These are phyloP conservation scores for Lolium perenne DNA, from an alignment of 176 grass and related monocot genomes.

Conservation along the genomic window DNA sequence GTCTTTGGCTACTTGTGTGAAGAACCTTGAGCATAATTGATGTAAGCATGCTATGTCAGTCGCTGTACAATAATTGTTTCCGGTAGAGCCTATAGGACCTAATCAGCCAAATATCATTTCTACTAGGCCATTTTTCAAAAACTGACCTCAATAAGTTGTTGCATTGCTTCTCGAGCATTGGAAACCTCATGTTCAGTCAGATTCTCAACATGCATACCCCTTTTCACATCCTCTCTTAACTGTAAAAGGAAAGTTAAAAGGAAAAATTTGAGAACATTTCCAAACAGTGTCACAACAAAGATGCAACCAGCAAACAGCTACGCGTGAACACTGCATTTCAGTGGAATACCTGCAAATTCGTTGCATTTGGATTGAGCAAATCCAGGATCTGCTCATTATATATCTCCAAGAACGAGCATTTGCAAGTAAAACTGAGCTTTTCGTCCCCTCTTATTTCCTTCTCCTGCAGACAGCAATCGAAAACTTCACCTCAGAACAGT, in stretches of 20 bases:
- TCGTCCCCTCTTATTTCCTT: constrained; percentile 84
- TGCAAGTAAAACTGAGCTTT: constrained; percentile 92
- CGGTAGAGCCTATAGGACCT: neutral
- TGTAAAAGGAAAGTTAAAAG: constrained; percentile 44
- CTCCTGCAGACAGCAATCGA: constrained; percentile 62
- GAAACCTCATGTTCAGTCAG: constrained; percentile 82
- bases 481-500: constrained; percentile 23
- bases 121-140: neutral
- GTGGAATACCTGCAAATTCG: constrained; percentile 82
- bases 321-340: neutral
- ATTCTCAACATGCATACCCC: constrained; percentile 94
- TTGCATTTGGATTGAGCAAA: constrained; percentile 79
- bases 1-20: constrained; percentile 4
- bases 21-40: neutral
- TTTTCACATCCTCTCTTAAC: constrained; percentile 96
- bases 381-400: constrained; percentile 97
- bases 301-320: constrained; percentile 23
- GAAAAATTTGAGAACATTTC: constrained; percentile 16
- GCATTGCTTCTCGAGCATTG: constrained; percentile 92
- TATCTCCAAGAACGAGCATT: constrained; percentile 97
- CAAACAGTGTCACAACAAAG: neutral
- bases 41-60: neutral
- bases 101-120: neutral
- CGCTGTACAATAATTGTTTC: neutral
- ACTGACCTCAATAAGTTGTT: constrained; percentile 72